Conservation (phyloP, 2,329 filamentous ascomycete species). For the Paraphoma chrysanthemicola region DNA sequence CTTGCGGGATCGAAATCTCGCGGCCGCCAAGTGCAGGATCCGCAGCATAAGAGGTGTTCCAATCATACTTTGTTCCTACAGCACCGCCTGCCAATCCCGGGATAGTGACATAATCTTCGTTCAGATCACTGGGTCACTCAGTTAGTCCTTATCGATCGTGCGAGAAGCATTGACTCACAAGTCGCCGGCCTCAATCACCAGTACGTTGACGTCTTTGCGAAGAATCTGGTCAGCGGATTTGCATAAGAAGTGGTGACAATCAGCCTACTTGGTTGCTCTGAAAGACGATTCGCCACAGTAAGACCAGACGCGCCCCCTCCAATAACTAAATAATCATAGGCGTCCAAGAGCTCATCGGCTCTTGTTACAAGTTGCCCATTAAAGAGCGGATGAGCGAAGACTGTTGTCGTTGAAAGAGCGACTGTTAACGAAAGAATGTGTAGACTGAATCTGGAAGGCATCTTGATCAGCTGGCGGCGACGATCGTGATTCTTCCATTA, state of each 20-base stretch:
- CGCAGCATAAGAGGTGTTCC: slow-evolving; percentile 28
- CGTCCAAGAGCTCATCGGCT: slow-evolving; percentile 17
- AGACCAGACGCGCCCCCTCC: slow-evolving; percentile 35
- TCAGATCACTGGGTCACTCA: slow-evolving; percentile 16
- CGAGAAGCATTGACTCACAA: slow-evolving; percentile 14
- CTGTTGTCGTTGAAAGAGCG: slow-evolving; percentile 15
- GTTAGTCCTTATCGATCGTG: slow-evolving; percentile 4
- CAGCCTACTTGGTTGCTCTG: slow-evolving; percentile 24
- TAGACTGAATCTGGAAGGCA: slow-evolving; percentile 13
- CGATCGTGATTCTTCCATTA: not conserved
- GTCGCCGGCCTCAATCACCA: slow-evolving; percentile 32
- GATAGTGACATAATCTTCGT: slow-evolving; percentile 30
- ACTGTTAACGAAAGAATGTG: slow-evolving; percentile 11
- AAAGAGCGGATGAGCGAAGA: slow-evolving; percentile 24
- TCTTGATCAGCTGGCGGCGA: not conserved
- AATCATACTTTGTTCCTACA: slow-evolving; percentile 33
- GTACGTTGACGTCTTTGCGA: slow-evolving; percentile 20
- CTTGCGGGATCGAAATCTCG: slow-evolving; percentile 17
- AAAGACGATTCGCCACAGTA: slow-evolving; percentile 37
- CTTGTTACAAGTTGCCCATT: slow-evolving; percentile 16
- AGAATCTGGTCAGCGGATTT: not conserved
- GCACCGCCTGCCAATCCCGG: slow-evolving; percentile 32
- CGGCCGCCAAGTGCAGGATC: slow-evolving; percentile 18
- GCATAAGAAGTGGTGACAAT: no score
- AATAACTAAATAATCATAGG: slow-evolving; percentile 37